Base-by-base conservation (phyloP, 2,329 filamentous ascomycete genomes). In the Ophiostoma tasmaniense region DNA sequence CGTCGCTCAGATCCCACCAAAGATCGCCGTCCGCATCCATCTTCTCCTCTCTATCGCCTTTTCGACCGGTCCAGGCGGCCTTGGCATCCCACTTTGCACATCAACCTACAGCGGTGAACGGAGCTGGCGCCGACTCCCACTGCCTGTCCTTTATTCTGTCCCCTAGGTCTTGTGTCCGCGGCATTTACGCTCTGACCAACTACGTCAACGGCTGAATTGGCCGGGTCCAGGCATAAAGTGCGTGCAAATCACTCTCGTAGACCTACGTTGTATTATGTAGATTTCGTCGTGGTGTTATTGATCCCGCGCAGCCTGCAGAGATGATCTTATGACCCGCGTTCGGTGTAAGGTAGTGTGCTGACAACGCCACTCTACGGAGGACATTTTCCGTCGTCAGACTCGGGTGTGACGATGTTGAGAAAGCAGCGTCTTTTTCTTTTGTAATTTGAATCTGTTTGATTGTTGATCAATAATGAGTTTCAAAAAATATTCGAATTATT, bases 71-170 rank as follows among this genome's bases (percentile, higher is more conserved):
- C 42, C 55, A 67, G 68, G 67, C 64, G 55, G 33, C 37, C 68
- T 67, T 69, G 61, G 68, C 68, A 65, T 30, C n/a, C 50, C 66
- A 59, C n/a, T n/a, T 13, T n/a, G 52, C 10, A n/a, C 17, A 45
- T 45, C 42, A n/a, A 45, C 42, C 42, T 45, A 45, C 50, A 64
- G 65, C 68, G 68, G 68, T 69, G 66, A 67, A 69, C 65, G 68
- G 66, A 65, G n/a, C 64, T 64, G 50, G 50, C 22, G 50, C 59
- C 30, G 28, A 20, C 28, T 62, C 28, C 59, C 20, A 62, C 28
- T n/a, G 42, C 7, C 17, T 45, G 42, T 45, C 42, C 42, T 45
- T 45, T 45, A 45, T 45, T 10, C 59, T 10, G 14, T 25, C 8
- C 25, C 50, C 50, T 55, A 13, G n/a, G n/a, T 55, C 50, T 25